These are phyloP conservation scores for Handroanthus guayacan DNA, from an alignment of 257 asterid species.

Conservation along the genomic window DNA sequence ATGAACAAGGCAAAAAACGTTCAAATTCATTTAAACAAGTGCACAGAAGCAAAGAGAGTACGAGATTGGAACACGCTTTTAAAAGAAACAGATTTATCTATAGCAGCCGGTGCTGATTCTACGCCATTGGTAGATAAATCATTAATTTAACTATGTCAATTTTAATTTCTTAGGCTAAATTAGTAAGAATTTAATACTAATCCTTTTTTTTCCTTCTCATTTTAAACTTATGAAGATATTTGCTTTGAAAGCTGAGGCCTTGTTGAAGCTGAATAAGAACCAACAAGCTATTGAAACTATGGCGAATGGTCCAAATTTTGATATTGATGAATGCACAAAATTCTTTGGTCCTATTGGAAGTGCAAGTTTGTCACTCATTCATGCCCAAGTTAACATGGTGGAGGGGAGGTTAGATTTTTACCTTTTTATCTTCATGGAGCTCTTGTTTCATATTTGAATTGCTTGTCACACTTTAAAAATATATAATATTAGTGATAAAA, in stretches of 20 bases:
- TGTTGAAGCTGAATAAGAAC: conserved; percentile 65
- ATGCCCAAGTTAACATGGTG: conserved; percentile 73
- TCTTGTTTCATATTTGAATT: too few relatives aligned
- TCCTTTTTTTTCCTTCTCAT: background rate
- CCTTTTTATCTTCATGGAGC: background rate
- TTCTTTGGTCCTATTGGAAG: conserved; percentile 75
- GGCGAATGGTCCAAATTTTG: conserved; percentile 62
- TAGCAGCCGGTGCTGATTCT: conserved; percentile 82
- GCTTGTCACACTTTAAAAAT: too few relatives aligned
- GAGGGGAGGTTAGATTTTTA: conserved; percentile 64
- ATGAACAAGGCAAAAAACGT: conserved; percentile 58
- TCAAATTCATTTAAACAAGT: conserved; percentile 56
- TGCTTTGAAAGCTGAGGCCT: conserved; percentile 80
- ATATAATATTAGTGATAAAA: too few relatives aligned
- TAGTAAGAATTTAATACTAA: background rate
- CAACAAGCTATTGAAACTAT: conserved; percentile 76
- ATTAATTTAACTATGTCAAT: too few relatives aligned
- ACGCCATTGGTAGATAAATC: conserved; percentile 67
- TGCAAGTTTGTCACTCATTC: conserved; percentile 54
- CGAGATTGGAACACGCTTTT: conserved; percentile 67
- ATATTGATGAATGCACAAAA: conserved; percentile 64
- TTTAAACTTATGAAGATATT: conserved; percentile 54
- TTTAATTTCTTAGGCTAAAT: background rate
- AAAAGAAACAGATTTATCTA: conserved; percentile 61
- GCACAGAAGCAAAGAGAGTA: conserved; percentile 68